These are phyloP conservation scores for Exsudoporus floridanus DNA, from an alignment of 1,284 basidiomycete species.

Conservation along the genomic window DNA sequence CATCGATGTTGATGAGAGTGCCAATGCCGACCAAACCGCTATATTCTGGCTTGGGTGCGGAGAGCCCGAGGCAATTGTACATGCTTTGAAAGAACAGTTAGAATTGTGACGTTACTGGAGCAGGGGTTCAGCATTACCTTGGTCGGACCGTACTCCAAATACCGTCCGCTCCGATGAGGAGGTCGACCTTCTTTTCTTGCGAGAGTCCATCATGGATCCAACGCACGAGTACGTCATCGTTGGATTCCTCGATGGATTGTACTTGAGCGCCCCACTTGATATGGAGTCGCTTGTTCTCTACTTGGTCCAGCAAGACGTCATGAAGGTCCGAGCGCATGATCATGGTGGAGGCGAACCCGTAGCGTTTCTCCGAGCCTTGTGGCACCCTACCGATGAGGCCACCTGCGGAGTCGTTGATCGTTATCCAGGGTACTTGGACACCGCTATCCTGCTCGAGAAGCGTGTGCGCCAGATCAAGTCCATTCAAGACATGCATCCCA, in stretches of 20 bases:
- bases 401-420: constrained; percentile 26
- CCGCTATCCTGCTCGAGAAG: constrained; percentile 28
- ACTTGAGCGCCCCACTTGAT: constrained; percentile 31
- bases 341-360: constrained; percentile 32
- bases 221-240: constrained; percentile 28
- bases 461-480: constrained; percentile 25
- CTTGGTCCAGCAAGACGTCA: constrained; percentile 31
- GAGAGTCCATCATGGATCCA: constrained; percentile 23
- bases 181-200: constrained; percentile 30
- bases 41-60: constrained; percentile 29
- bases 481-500: constrained; percentile 33
- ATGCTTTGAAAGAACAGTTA: constrained; percentile 23
- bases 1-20: constrained; percentile 17
- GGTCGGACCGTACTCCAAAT: constrained; percentile 35
- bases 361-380: constrained; percentile 31
- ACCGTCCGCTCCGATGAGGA: constrained; percentile 35
- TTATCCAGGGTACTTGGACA: constrained; percentile 20
- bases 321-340: constrained; percentile 34
- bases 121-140: constrained; percentile 13
- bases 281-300: constrained; percentile 22
- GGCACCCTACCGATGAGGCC: constrained; percentile 25
- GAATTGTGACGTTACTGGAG: background rate
- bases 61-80: constrained; percentile 21
- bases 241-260: constrained; percentile 23
- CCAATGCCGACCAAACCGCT: constrained; percentile 34